Base-by-base conservation (phyloP, 179 eudicot species). In the Dionaea muscipula region DNA sequence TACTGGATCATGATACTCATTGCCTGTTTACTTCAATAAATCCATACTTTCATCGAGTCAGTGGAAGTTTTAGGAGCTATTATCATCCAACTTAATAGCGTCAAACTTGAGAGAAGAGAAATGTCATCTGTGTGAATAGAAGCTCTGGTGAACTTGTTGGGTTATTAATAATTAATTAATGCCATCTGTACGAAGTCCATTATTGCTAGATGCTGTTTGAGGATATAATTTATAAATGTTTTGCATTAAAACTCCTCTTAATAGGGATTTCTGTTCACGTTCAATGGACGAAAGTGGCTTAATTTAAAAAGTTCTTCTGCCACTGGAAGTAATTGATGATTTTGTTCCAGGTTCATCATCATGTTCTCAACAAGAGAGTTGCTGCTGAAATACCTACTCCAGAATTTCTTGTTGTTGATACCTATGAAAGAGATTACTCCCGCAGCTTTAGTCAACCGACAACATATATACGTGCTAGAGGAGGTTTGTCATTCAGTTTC, bases 381-480 rank as follows among this genome's bases (percentile, higher is more conserved):
- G 81, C 80, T 54, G 64, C 94, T 61, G 96, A 87, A 68, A 87
- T 87, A 56, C 94, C 88, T 48, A 84, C 77, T 47, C 94, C 88
- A 8, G 68, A 84, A 67, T 82, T 68, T 55, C 73, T 77, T 46
- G n/a, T 75, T 57, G 94, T 82, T 57, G 94, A 78, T 55, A 84
- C 88, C 3, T 84, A 84, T 70, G 94, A 84, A 69, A 75, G 94
- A 70, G 94, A 84, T 66, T 84, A 84, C 65, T 79, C 85, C 41
- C 72, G 73, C 50, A 84, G 71, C 53, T 84, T 84, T 63, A 48
- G 33, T 60, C 94, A 84, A 66, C 88, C 88, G 37, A 75, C 81
- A 7, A 79, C 96, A 43, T 87, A 86, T 62, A 64, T 86, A 69
- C 91, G 87, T 65, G 88, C 94, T 20, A 82, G 98, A 72, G 98